phyloP scores from a whole-genome alignment of 805 yeast species.

The Middelhovenomyces tepae region DNA sequence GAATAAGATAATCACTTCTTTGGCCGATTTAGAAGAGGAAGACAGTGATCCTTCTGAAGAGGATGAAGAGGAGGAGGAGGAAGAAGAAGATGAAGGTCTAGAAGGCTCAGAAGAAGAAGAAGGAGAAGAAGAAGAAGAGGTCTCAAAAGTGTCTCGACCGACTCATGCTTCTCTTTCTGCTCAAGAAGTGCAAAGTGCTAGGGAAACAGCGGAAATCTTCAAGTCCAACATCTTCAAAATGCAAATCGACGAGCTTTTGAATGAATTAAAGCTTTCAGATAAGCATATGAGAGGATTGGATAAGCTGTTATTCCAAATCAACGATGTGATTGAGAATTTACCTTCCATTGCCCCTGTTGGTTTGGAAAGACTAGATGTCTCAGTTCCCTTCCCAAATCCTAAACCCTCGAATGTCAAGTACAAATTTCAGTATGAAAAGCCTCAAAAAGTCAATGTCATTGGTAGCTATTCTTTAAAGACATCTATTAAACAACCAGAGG shows the following conservation, averaged over 20 bases:
- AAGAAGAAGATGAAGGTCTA: conserved; percentile 24
- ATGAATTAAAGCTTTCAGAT: conserved; percentile 71
- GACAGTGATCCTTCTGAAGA: conserved; percentile 15
- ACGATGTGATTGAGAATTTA: conserved; percentile 56
- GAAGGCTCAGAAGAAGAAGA: conserved; percentile 14
- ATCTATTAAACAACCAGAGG: conserved; percentile 56
- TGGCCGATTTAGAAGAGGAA: conserved; percentile 11
- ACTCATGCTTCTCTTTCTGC: conserved; percentile 32
- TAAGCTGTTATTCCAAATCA: conserved; percentile 63
- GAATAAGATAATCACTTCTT: too few species aligned
- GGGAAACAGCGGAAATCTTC: conserved; percentile 90
- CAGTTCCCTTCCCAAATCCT: conserved; percentile 86
- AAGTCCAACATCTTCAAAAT: conserved; percentile 91
- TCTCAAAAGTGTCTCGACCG: conserved; percentile 4
- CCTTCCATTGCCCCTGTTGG: conserved; percentile 45
- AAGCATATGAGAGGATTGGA: conserved; percentile 57
- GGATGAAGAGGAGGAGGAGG: conserved; percentile 24
- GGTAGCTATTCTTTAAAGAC: conserved; percentile 89
- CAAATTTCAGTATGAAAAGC: conserved; percentile 59
- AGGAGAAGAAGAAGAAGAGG: conserved; percentile 8
- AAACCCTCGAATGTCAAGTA: conserved; percentile 66
- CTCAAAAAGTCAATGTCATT: conserved; percentile 66
- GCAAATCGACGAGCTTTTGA: conserved; percentile 84
- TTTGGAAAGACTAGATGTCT: conserved; percentile 44
- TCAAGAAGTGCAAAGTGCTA: conserved; percentile 81